Conservation (phyloP, 2,329 filamentous ascomycete genomes). For the Aspergillus brunneoviolaceus region DNA sequence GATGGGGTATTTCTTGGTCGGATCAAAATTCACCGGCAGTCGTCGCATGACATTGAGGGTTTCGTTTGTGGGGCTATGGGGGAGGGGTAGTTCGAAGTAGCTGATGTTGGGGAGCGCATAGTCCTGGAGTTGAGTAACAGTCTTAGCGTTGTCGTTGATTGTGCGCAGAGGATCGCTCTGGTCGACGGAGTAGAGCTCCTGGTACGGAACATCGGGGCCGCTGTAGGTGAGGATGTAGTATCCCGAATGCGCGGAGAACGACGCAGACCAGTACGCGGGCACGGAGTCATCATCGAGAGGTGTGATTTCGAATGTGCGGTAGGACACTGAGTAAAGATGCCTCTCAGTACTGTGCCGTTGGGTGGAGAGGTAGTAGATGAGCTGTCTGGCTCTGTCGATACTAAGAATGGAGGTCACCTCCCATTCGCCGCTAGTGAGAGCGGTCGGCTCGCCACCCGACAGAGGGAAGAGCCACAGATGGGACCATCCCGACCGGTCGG, state of each 20-base stretch:
- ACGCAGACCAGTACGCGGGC: conserved; percentile 62
- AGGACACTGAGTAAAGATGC: conserved; percentile 67
- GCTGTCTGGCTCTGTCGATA: conserved; percentile 55
- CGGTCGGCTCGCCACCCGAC: conserved; percentile 53
- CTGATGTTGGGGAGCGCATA: conserved; percentile 65
- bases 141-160: conserved; percentile 59
- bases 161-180: conserved; percentile 56
- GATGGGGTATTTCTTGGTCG: conserved; percentile 63
- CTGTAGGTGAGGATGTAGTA: conserved; percentile 67
- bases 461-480: conserved; percentile 66
- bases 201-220: conserved; percentile 68
- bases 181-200: conserved; percentile 63
- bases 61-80: conserved; percentile 51
- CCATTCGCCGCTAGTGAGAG: conserved; percentile 66
- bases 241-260: conserved; percentile 61
- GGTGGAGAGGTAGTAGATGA: conserved; percentile 66
- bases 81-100: conserved; percentile 63
- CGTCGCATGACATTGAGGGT: conserved; percentile 64
- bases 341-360: conserved; percentile 66
- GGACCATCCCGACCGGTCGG: conserved; percentile 64
- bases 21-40: conserved; percentile 64
- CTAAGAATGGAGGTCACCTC: conserved; percentile 62
- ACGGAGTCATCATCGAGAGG: conserved; percentile 62
- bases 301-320: conserved; percentile 52
- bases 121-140: conserved; percentile 56